Conservation (phyloP, 805 yeast genomes). For the Saccharomycopsis capsularis region DNA sequence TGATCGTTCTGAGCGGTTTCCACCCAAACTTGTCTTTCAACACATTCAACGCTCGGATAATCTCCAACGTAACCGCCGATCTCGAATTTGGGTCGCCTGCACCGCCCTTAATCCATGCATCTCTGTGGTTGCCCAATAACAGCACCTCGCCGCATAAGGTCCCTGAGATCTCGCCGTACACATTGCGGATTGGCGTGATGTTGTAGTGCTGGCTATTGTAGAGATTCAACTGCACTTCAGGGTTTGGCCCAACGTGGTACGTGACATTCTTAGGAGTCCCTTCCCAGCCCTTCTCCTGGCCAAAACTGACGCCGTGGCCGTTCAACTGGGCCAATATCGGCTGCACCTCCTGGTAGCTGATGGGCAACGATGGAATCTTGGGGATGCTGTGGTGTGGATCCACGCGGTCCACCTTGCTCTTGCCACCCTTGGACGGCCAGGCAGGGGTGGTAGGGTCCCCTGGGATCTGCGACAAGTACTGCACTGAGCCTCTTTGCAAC, state of each 20-base stretch:
- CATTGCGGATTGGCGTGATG: slow-evolving; percentile 55
- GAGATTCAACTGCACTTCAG: slow-evolving; percentile 41
- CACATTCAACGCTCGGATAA: slow-evolving; percentile 52
- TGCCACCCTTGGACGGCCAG: slow-evolving; percentile 44
- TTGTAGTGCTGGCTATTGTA: slow-evolving; percentile 56
- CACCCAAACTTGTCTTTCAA: slow-evolving; percentile 39
- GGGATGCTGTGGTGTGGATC: slow-evolving; percentile 51
- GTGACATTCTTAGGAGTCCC: slow-evolving; percentile 40
- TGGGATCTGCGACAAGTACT: slow-evolving; percentile 51
- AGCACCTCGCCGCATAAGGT: slow-evolving; percentile 45
- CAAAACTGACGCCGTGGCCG: slow-evolving; percentile 44
- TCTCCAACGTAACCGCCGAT: slow-evolving; percentile 55
- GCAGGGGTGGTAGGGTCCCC: slow-evolving; percentile 83
- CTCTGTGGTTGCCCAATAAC: slow-evolving; percentile 69
- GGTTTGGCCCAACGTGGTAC: slow-evolving; percentile 48
- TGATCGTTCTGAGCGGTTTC: slow-evolving; percentile 66
- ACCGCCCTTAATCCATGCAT: slow-evolving; percentile 74
- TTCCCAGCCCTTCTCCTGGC: slow-evolving; percentile 39
- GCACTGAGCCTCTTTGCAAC: slow-evolving; percentile 72
- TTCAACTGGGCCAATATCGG: slow-evolving; percentile 55
- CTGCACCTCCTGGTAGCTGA: slow-evolving; percentile 53
- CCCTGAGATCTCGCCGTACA: slow-evolving; percentile 56
- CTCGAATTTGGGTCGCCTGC: slow-evolving; percentile 80
- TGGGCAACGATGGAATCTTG: slow-evolving; percentile 63
- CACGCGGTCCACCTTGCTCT: slow-evolving; percentile 40